phyloP scores from a whole-genome alignment of 2,329 filamentous ascomycete genomes.

The Fusarium poae region DNA sequence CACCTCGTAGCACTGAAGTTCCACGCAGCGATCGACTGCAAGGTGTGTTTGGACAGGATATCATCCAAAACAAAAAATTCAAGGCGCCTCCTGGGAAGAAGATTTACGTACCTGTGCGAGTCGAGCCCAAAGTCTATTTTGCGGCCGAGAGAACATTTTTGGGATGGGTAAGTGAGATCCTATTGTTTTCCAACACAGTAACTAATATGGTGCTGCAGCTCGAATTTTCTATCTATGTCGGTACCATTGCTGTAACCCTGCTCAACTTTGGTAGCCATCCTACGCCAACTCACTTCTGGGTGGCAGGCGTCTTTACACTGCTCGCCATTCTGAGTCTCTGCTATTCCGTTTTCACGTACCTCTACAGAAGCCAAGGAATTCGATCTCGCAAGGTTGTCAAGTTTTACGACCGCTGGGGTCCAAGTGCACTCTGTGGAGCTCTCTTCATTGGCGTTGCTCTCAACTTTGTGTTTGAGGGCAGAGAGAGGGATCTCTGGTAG shows the following conservation, averaged over 20 bases:
- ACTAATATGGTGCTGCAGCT: constrained; percentile 66
- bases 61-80: constrained; percentile 71
- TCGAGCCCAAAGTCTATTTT: constrained; percentile 98
- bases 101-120: constrained; percentile 94
- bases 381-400: constrained; percentile 84
- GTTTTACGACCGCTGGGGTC: constrained; percentile 92
- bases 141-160: constrained; percentile 96
- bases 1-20: constrained; percentile 68
- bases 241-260: constrained; percentile 84
- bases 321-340: constrained; percentile 82
- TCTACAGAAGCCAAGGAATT: constrained; percentile 90
- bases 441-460: constrained; percentile 80
- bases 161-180: constrained; percentile 76
- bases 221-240: constrained; percentile 95
- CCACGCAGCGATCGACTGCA: constrained; percentile 67
- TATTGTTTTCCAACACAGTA: background rate
- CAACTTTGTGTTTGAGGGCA: constrained; percentile 85
- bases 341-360: constrained; percentile 86
- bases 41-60: constrained; percentile 65
- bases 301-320: constrained; percentile 83
- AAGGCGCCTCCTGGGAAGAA: constrained; percentile 86
- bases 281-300: constrained; percentile 71
- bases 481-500: constrained; percentile 68
- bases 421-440: constrained; percentile 79
- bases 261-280: constrained; percentile 81